Evolutionary conservation across 2,329 filamentous ascomycete species (phyloP).

Genomic region (Escovopsis sp.): DNA sequence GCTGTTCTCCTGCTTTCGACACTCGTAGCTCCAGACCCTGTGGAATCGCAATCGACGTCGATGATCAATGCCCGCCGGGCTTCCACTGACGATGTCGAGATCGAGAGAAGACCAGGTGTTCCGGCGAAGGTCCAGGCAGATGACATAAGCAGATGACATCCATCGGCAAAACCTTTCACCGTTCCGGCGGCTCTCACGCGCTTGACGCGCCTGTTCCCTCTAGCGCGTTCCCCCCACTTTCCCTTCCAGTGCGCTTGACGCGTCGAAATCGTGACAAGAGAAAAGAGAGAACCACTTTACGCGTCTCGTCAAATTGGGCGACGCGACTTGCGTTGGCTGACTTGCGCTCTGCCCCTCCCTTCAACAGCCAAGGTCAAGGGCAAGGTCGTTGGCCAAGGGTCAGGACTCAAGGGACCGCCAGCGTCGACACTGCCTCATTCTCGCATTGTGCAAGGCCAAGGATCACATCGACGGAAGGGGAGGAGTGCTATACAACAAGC

Average conservation of each 20-base stretch:
- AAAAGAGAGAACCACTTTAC: constrained; percentile 23
- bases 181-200: constrained; percentile 6
- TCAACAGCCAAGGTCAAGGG: no score
- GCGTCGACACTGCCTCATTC: background rate
- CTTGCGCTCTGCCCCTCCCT: constrained; percentile 10
- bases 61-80: no score
- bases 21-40: no score
- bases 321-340: constrained; percentile 11
- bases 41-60: no score
- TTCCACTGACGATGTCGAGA: no score
- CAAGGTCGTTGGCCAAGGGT: no score
- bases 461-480: no score
- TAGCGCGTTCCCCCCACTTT: no score
- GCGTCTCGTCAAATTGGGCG: constrained; percentile 14
- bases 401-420: constrained; percentile 8
- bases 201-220: no score
- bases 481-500: no score
- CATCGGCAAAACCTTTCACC: constrained; percentile 18
- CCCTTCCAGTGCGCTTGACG: constrained; percentile 2
- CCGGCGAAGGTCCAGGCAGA: constrained; percentile 11
- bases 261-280: background rate
- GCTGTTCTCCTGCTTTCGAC: no score
- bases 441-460: no score
- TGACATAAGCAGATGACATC: background rate
- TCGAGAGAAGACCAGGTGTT: constrained; percentile 5